A percentile compares a stretch with the other conserved stretches of the same genome.
Evolutionary conservation across 805 yeast genomes (phyloP).

Genomic region (Torulaspora delbrueckii): DNA sequence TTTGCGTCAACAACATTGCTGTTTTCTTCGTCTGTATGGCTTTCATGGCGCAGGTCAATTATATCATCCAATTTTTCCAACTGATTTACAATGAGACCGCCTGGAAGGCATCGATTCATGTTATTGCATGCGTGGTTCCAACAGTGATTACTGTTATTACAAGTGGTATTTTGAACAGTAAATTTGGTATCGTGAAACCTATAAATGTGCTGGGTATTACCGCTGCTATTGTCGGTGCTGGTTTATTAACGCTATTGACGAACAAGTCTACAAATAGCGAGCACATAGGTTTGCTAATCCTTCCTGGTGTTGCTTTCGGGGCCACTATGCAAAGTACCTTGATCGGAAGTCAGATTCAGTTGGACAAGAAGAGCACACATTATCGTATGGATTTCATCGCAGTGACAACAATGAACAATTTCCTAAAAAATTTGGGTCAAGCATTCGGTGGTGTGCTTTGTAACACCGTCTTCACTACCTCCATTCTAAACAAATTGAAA

Average conservation of each 20-base stretch:
- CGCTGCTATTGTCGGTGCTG: conserved; percentile 36
- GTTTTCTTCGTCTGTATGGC: conserved; percentile 20
- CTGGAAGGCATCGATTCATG: conserved; percentile 26
- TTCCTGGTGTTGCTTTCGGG: conserved; percentile 39
- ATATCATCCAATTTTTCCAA: conserved; percentile 29
- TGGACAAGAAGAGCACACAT: conserved; percentile 19
- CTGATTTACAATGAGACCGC: conserved; percentile 22
- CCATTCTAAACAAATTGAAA: conserved; percentile 16
- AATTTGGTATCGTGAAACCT: conserved; percentile 37
- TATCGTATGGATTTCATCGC: conserved; percentile 23
- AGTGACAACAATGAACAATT: conserved; percentile 25
- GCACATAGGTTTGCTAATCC: conserved; percentile 37
- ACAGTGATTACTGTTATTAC: conserved; percentile 21
- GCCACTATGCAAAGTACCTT: conserved; percentile 33
- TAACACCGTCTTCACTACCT: conserved; percentile 23
- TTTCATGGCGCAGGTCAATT: conserved; percentile 22
- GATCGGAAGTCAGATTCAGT: conserved; percentile 30
- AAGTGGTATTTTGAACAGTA: conserved; percentile 33
- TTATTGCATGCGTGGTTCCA: conserved; percentile 22
- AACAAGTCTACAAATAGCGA: conserved; percentile 28
- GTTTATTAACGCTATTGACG: conserved; percentile 32
- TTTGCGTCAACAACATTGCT: conserved; percentile 18
- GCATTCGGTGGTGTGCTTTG: conserved; percentile 27
- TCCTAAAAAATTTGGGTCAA: conserved; percentile 23
- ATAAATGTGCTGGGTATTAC: conserved; percentile 32